Percentiles rank a stretch among this genome's conserved stretches.
These are phyloP conservation scores for Coemansia sp. DNA, from an alignment of 192 early-diverging fungal genomes.

Conservation along the genomic window DNA sequence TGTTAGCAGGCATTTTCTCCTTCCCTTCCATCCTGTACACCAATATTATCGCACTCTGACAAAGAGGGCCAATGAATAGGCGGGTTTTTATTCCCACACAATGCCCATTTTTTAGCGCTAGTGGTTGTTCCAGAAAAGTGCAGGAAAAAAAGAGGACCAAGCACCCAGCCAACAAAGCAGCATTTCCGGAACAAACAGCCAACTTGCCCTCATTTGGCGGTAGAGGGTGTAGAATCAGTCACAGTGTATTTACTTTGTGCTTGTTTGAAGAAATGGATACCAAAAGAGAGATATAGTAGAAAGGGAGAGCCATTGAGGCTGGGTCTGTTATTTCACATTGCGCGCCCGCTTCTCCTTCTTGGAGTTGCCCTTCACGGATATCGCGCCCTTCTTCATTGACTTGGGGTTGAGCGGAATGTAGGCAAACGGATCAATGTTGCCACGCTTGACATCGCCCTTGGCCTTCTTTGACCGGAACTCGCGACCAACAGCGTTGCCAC, in stretches of 20 bases:
- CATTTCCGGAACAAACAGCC: neutral
- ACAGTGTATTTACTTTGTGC: neutral
- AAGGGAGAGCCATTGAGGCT: neutral
- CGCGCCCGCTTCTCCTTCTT: constrained; percentile 50
- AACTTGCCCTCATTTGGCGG: neutral
- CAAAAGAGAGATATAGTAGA: neutral
- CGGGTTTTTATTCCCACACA: neutral
- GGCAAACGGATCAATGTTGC: constrained; percentile 89
- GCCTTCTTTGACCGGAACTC: constrained; percentile 88
- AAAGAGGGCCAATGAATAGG: neutral
- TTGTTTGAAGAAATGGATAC: constrained; percentile 1
- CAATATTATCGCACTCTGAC: neutral
- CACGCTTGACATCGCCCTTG: constrained; percentile 86
- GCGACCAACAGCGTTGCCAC: constrained; percentile 30
- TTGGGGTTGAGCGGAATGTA: constrained; percentile 81
- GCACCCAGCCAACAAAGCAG: neutral
- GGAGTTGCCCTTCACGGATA: constrained; percentile 41
- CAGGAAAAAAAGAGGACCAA: neutral
- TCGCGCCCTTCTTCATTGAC: constrained; percentile 50
- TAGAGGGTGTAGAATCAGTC: constrained; percentile 3
- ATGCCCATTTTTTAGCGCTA: neutral
- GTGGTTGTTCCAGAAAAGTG: neutral
- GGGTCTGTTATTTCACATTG: constrained; percentile 10
- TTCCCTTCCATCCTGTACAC: constrained; percentile 1
- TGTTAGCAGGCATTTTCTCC: neutral